A percentile compares a stretch with the other conserved stretches of the same genome.
Evolutionary conservation across 2,329 filamentous ascomycete genomes (phyloP).

Genomic region (Orbilia javanica): DNA sequence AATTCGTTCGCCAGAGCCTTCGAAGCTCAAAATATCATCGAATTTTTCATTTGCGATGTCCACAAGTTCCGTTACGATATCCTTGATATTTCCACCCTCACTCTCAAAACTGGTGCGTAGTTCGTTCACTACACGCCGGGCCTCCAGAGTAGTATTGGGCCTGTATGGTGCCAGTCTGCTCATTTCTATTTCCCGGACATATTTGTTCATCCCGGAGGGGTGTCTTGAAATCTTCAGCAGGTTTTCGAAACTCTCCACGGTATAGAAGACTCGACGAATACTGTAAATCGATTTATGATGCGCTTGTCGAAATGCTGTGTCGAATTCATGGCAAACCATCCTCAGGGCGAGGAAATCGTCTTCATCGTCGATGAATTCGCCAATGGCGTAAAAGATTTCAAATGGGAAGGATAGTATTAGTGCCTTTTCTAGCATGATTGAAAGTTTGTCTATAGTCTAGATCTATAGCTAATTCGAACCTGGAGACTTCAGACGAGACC

Average conservation of each 20-base stretch:
- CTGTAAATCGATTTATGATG: slow-evolving; percentile 11
- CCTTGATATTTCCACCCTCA: background rate
- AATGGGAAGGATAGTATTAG: background rate
- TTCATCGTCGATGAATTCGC: slow-evolving; percentile 19
- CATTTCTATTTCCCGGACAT: background rate
- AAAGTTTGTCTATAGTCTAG: no score
- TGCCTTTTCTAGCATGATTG: background rate
- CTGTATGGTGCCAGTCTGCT: background rate
- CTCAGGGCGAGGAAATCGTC: slow-evolving; percentile 33
- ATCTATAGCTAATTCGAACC: no score
- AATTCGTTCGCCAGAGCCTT: background rate
- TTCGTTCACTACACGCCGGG: background rate
- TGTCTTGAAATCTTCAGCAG: slow-evolving; percentile 18
- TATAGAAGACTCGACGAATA: slow-evolving; percentile 8
- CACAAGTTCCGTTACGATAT: background rate
- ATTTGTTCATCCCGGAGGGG: slow-evolving; percentile 17
- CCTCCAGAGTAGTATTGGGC: background rate
- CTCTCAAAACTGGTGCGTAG: background rate
- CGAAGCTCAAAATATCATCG: background rate
- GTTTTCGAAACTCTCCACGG: slow-evolving; percentile 7
- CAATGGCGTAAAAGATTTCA: background rate
- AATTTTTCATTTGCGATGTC: background rate
- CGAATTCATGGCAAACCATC: slow-evolving; percentile 20
- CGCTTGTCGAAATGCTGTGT: slow-evolving; percentile 1
- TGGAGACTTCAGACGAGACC: no score